These are phyloP conservation scores for Chaetomium sp. DNA, from an alignment of 2,329 filamentous ascomycete genomes.

Conservation along the genomic window DNA sequence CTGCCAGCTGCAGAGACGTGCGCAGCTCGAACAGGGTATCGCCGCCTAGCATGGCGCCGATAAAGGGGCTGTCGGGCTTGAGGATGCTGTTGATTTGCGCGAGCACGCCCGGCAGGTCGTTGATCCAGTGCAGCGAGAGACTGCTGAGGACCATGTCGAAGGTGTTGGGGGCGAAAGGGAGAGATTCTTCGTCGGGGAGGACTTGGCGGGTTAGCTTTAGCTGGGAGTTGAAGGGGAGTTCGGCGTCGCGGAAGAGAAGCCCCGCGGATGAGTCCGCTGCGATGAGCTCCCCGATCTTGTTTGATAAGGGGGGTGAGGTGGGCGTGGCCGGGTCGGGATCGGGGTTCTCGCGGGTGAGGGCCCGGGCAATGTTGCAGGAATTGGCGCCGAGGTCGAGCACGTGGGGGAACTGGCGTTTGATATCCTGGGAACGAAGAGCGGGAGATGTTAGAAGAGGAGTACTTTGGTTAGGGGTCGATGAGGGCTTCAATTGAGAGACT, in stretches of 20 bases:
- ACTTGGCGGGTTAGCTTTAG: constrained; percentile 69
- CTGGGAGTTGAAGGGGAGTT: constrained; percentile 65
- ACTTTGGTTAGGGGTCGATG: neutral
- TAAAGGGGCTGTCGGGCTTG: constrained; percentile 85
- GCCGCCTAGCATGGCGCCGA: constrained; percentile 93
- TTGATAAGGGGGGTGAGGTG: constrained; percentile 58
- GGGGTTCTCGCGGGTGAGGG: constrained; percentile 64
- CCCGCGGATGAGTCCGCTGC: constrained; percentile 75
- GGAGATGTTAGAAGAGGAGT: neutral
- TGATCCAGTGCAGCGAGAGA: constrained; percentile 92
- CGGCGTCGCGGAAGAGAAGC: constrained; percentile 73
- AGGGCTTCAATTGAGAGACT: neutral
- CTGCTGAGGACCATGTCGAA: constrained; percentile 91
- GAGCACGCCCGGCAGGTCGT: constrained; percentile 82
- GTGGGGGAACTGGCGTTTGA: constrained; percentile 77
- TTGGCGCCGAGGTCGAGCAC: constrained; percentile 93
- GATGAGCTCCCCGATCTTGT: constrained; percentile 65
- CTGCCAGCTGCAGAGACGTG: constrained; percentile 86
- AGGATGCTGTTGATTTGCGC: constrained; percentile 79
- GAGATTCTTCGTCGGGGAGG: constrained; percentile 62
- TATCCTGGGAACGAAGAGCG: constrained; percentile 53
- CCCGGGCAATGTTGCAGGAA: constrained; percentile 85
- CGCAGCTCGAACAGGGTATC: constrained; percentile 91
- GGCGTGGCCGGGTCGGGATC: constrained; percentile 52
- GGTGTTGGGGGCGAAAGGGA: constrained; percentile 67